Percentiles rank a stretch among this genome's conserved stretches.
Conservation (phyloP, 1,284 basidiomycete genomes). For the Phlebopus sp. region DNA sequence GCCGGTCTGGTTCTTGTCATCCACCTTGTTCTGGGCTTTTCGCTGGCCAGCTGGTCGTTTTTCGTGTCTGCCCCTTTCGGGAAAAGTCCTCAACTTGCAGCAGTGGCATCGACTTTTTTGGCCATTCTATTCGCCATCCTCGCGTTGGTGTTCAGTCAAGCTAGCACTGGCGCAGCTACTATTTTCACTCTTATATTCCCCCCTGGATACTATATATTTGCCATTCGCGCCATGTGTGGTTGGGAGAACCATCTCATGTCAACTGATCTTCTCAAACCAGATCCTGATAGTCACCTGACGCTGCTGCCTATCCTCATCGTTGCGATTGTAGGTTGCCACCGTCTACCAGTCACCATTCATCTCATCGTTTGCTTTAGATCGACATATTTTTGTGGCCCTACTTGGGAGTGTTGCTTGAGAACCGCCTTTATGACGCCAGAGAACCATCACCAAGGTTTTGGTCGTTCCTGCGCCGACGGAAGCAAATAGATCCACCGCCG, state of each 20-base stretch:
- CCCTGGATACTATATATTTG: slow-evolving; percentile 72
- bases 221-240: slow-evolving; percentile 62
- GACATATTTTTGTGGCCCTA: slow-evolving; percentile 71
- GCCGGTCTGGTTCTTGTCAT: slow-evolving; percentile 59
- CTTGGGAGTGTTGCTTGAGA: slow-evolving; percentile 58
- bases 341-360: neutral
- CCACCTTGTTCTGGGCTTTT: slow-evolving; percentile 66
- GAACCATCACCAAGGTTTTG: slow-evolving; percentile 36
- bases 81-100: slow-evolving; percentile 71
- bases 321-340: slow-evolving; percentile 48
- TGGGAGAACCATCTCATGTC: slow-evolving; percentile 59
- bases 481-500: slow-evolving; percentile 14
- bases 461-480: slow-evolving; percentile 26
- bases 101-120: slow-evolving; percentile 63
- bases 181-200: slow-evolving; percentile 73
- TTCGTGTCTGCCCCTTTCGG: slow-evolving; percentile 68
- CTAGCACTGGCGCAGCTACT: slow-evolving; percentile 47
- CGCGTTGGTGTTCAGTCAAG: slow-evolving; percentile 53
- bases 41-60: slow-evolving; percentile 68
- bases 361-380: slow-evolving; percentile 40
- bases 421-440: slow-evolving; percentile 57
- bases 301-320: slow-evolving; percentile 63
- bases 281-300: slow-evolving; percentile 56
- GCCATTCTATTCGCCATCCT: slow-evolving; percentile 66
- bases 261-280: slow-evolving; percentile 50